Percentiles rank a stretch among this genome's conserved stretches.
These are phyloP conservation scores for Polyporus arcularius DNA, from an alignment of 768 basidiomycete species.

Conservation along the genomic window DNA sequence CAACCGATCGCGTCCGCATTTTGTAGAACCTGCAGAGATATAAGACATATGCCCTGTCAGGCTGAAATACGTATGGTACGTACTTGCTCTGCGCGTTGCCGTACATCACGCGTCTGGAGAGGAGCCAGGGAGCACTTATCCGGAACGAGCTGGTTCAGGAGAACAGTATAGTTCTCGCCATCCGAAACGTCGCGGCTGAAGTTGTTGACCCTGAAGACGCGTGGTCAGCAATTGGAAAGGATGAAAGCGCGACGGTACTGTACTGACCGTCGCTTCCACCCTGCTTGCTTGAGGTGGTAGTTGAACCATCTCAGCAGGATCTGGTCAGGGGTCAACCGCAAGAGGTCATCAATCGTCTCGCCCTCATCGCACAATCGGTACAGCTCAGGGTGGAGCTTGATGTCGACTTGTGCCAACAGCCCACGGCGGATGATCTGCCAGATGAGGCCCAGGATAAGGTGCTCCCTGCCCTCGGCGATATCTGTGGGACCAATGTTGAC, in stretches of 20 bases:
- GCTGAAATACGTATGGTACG: constrained; percentile 7
- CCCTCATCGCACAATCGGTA: constrained; percentile 96
- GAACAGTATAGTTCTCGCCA: constrained; percentile 96
- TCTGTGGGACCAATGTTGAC: constrained; percentile 98
- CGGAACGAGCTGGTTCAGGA: constrained; percentile 94
- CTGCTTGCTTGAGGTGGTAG: constrained; percentile 94
- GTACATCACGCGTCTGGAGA: constrained; percentile 80
- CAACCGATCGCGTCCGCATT: constrained; percentile 94
- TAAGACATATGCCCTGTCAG: neutral
- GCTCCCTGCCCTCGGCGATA: constrained; percentile 90
- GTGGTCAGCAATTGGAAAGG: neutral
- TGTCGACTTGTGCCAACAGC: constrained; percentile 91
- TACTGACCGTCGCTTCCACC: constrained; percentile 79
- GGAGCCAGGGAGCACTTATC: constrained; percentile 90
- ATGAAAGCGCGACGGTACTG: neutral
- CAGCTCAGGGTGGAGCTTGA: constrained; percentile 96
- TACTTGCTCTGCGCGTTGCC: constrained; percentile 83
- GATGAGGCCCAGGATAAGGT: constrained; percentile 95
- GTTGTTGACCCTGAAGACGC: constrained; percentile 78
- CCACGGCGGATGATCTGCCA: constrained; percentile 98
- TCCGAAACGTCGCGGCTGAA: constrained; percentile 97
- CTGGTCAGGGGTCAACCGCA: constrained; percentile 94
- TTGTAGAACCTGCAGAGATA: constrained; percentile 70
- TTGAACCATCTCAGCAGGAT: constrained; percentile 99
- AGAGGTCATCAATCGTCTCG: constrained; percentile 94